Conservation (phyloP, 257 asterid species). For the Solanum gracilifrons region DNA sequence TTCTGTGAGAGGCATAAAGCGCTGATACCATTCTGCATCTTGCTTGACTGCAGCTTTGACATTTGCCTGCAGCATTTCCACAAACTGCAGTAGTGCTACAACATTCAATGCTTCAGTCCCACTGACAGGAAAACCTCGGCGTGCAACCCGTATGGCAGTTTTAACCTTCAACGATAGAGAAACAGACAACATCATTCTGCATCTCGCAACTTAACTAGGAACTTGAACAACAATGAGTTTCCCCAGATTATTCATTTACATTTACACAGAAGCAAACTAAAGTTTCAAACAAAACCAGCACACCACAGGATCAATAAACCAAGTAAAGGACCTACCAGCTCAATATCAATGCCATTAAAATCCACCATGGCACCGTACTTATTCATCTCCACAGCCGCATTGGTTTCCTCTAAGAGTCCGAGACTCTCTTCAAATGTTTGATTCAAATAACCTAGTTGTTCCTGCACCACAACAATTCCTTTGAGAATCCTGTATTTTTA, state of each 20-base stretch:
- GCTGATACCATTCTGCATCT: conserved; percentile 59
- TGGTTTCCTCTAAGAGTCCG: conserved; percentile 62
- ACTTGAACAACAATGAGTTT: not conserved
- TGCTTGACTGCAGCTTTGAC: conserved; percentile 73
- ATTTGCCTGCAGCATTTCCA: conserved; percentile 58
- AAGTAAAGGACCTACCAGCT: conserved; percentile 30
- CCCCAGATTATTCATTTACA: not conserved
- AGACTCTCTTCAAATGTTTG: conserved; percentile 49
- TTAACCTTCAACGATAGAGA: conserved; percentile 52
- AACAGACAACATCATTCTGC: not conserved
- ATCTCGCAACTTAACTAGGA: not conserved
- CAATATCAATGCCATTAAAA: conserved; percentile 52
- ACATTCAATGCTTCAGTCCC: conserved; percentile 77
- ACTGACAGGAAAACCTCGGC: conserved; percentile 50
- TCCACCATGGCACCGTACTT: conserved; percentile 82
- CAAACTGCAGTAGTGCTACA: conserved; percentile 43
- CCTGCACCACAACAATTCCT: conserved; percentile 25
- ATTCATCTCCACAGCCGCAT: conserved; percentile 88
- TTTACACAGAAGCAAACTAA: not conserved
- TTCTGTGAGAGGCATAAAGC: conserved; percentile 81
- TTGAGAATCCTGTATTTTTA: not conserved
- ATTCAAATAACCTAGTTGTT: conserved; percentile 54
- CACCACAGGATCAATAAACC: not conserved
- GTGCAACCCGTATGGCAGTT: conserved; percentile 49
- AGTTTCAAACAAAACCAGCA: not conserved